Evolutionary conservation across 148 eudicot species (phyloP), one percentile per base, ranked within the genome.

Genomic region (Vaccinium corymbosum): DNA sequence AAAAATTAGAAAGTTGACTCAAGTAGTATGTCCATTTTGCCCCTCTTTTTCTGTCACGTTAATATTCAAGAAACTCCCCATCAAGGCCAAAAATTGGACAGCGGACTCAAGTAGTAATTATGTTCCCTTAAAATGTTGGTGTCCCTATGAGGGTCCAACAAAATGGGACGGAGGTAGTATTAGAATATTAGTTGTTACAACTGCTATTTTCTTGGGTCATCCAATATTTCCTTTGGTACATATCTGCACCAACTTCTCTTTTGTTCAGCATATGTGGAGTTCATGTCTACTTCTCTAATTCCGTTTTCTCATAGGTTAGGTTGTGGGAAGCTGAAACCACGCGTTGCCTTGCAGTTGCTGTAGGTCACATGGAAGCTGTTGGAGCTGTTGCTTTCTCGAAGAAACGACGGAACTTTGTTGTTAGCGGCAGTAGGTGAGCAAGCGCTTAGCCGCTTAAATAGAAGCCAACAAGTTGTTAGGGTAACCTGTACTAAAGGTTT

Each of bases 331-430:
- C 98, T 35, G 91, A 90, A 84, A 88, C 88, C 68, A 86, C 84
- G 79, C 77, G 70, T 50, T 97, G 98, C 84, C 9, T 94, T 85
- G 99, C 98, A 79, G 89, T 93, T 90, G 98, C 96, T 66, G 62
- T 85, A 76, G 99, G 98, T 66, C 99, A 97, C 88, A 87, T 90
- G 91, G 96, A 92, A 80, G 98, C 94, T 88, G 95, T 97, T 89
- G 98, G 98, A 84, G 98, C 98, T 81, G 95, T 97, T 91, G 93
- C 98, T 84, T 94, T 93, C 82, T 93, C 99, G 19, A 93, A 91
- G 90, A 95, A 94, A 85, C 85, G 59, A 57, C 88, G 88, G 8
- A 89, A 93, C 90, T 97, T 97, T 71, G 88, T 95, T 86, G 96
- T 97, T 78, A 97, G 99, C 64, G 99, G 97, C 79, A 95, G 99